Percentiles rank a stretch among this genome's conserved stretches.
These are phyloP conservation scores for Aureobasidium sp. DNA, from an alignment of 2,329 filamentous ascomycete genomes.

Conservation along the genomic window DNA sequence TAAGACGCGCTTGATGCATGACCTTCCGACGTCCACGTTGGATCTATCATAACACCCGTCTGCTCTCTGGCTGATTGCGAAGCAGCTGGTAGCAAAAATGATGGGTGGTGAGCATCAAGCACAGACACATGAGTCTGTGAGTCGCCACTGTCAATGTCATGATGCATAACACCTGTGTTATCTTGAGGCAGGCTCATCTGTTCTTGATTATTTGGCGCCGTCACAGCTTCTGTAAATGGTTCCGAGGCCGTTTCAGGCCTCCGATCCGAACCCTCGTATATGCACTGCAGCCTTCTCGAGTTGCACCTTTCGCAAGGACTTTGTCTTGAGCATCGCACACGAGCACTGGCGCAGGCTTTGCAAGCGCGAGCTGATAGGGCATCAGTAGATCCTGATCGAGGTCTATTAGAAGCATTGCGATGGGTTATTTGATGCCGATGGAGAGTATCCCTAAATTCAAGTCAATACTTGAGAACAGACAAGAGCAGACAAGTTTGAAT, in stretches of 20 bases:
- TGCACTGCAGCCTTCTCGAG: background rate
- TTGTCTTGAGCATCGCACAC: constrained; percentile 6
- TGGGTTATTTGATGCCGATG: constrained; percentile 5
- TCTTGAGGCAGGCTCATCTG: background rate
- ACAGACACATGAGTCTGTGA: background rate
- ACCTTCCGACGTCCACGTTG: background rate
- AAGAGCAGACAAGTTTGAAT: too few species aligned
- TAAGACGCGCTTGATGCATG: background rate
- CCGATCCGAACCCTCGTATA: background rate
- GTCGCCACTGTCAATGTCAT: background rate
- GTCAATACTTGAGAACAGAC: background rate
- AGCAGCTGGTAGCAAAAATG: background rate
- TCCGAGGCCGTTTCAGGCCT: background rate
- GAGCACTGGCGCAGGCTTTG: background rate
- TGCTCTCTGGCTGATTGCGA: background rate
- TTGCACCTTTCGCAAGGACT: constrained; percentile 6
- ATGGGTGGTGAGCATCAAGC: background rate
- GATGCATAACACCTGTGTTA: background rate
- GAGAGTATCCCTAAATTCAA: background rate
- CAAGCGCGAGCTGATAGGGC: background rate
- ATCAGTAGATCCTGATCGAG: background rate
- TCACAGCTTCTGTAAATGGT: background rate
- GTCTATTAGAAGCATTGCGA: background rate
- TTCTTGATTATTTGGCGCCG: background rate
- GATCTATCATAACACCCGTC: background rate